These are phyloP conservation scores for Toxoplasma gondii DNA, from an alignment of 169 alveolate species.

Conservation along the genomic window DNA sequence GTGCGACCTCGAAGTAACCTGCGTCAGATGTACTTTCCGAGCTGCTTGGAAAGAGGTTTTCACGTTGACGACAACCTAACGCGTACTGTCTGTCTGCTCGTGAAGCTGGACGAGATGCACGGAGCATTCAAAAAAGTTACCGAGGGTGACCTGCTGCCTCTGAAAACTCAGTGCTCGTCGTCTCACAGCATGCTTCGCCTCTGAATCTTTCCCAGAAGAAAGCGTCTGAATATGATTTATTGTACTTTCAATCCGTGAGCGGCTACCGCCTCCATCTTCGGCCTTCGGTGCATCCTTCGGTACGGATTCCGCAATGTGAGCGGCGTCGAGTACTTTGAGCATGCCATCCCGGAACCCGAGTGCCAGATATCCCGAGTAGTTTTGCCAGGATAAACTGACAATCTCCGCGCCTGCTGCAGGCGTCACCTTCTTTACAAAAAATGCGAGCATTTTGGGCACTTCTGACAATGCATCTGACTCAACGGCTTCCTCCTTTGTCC, in stretches of 20 bases:
- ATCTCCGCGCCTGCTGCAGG: constrained; percentile 75
- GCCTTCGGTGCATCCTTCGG: background rate
- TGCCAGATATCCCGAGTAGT: constrained; percentile 88
- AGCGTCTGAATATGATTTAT: background rate
- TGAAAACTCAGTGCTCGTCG: background rate
- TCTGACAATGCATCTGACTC: too few relatives aligned
- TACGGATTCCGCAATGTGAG: background rate
- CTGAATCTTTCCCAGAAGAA: constrained; percentile 29
- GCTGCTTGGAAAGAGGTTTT: too few relatives aligned
- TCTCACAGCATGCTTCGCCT: constrained; percentile 29
- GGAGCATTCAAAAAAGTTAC: too few relatives aligned
- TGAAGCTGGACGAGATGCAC: too few relatives aligned
- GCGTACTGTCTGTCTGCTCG: too few relatives aligned
- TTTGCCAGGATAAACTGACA: constrained; percentile 79
- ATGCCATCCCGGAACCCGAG: constrained; percentile 90
- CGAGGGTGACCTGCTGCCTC: too few relatives aligned
- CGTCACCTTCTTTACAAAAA: constrained; percentile 81
- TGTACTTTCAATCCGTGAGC: background rate
- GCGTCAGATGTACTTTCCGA: too few relatives aligned
- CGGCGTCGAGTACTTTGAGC: constrained; percentile 74
- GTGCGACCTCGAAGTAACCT: too few relatives aligned
- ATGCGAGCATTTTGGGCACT: constrained; percentile 70
- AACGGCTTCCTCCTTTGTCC: background rate
- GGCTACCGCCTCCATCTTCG: background rate
- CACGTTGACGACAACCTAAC: too few relatives aligned